Evolutionary conservation across 176 grass and related monocot genomes (phyloP), one percentile per base, ranked within the genome.

Genomic region (Juncus effusus): DNA sequence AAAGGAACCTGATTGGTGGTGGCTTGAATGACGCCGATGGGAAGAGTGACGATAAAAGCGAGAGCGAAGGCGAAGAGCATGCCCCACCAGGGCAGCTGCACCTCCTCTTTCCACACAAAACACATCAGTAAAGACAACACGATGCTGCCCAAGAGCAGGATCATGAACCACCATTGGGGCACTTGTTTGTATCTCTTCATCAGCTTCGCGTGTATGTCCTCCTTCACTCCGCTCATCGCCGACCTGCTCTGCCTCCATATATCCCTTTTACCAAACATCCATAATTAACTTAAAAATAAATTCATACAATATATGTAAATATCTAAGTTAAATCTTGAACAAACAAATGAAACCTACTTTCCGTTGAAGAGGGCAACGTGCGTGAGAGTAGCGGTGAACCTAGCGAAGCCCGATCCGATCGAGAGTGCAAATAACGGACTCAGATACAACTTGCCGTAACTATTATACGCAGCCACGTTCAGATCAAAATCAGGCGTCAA

Each of bases 1-100:
- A 74, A 39, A 42, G 40, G 12, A 80, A 64, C 94, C 94, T 99
- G 94, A 87, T 97, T 97, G 14, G 94, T 97, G 47, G 94, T 97
- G 52, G 88, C 94, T 76, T 97, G 94, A 77, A 97, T 97, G 67
- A 92, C 88, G 42, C 94, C 94, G 42, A 93, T 92, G 38, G 94
- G 94, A 16, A 97, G 80, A 11, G 94, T 97, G 55, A 97, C 94
- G 13, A 92, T 12, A 59, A 82, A 86, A 42, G 94, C 94, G 78
- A 97, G 79, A 11, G 58, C 88, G 70, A 97, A 97, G 62, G 94
- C 88, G 64, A 97, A 97, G 37, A 97, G 61, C 85, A 97, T 92
- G 3, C 94, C 94, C 94, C 94, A 97, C 94, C 94, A 97, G 1
- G 93, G 93, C 40, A 97, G 93, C 79, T 97, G 93, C 77, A 97